Percentiles rank a stretch among this genome's conserved stretches.
Evolutionary conservation across 2,329 filamentous ascomycete genomes (phyloP).

Genomic region (Xylaria multiplex): DNA sequence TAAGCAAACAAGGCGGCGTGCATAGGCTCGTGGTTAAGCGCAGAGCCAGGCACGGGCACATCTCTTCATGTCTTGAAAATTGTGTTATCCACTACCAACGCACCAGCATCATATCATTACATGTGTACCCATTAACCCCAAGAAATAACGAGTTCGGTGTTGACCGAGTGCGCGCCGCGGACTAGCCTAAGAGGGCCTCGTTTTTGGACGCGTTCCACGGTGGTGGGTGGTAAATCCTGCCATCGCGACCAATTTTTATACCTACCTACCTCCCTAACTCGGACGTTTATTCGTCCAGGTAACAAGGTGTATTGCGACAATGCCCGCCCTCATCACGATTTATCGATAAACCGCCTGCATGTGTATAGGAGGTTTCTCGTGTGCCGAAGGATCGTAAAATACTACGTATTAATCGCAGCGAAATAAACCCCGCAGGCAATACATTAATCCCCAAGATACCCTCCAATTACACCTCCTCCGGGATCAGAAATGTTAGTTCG

Average conservation of each 20-base stretch:
- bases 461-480: not conserved
- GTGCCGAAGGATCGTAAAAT: constrained; percentile 1
- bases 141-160: constrained; percentile 13
- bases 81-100: not conserved
- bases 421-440: constrained; percentile 6
- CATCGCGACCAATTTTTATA: constrained; percentile 20
- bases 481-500: no score
- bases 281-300: constrained; percentile 14
- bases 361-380: constrained; percentile 1
- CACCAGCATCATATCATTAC: constrained; percentile 7
- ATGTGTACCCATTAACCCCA: not conserved
- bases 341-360: constrained; percentile 10
- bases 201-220: constrained; percentile 18
- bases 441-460: not conserved
- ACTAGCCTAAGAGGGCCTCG: constrained; percentile 5
- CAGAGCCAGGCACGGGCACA: not conserved
- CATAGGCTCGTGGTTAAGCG: not conserved
- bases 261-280: constrained; percentile 17
- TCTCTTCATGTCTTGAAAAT: constrained; percentile 3
- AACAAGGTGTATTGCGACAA: not conserved
- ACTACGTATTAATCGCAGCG: constrained; percentile 1
- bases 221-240: constrained; percentile 17
- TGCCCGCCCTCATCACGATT: not conserved
- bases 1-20: not conserved
- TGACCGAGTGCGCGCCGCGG: constrained; percentile 12